Percentiles rank a stretch among this genome's conserved stretches.
phyloP scores from a whole-genome alignment of 768 basidiomycete genomes.

The Zangia roseola region DNA sequence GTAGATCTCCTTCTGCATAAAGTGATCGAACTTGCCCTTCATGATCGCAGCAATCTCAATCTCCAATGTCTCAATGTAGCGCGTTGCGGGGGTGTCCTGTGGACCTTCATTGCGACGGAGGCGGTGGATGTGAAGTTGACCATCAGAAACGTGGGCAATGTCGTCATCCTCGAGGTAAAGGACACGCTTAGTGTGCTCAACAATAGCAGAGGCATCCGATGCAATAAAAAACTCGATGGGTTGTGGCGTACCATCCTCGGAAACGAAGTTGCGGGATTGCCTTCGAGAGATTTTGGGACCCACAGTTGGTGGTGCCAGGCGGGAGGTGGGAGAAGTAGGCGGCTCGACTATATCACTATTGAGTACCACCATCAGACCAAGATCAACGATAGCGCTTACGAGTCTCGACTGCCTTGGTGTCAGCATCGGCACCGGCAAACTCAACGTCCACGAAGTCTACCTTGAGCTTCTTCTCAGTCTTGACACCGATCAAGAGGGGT shows the following conservation, averaged over 20 bases:
- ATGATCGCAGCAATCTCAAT: constrained; percentile 99
- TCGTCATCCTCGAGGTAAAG: constrained; percentile 99
- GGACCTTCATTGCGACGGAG: constrained; percentile 83
- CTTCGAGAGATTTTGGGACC: constrained; percentile 83
- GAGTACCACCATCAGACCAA: neutral
- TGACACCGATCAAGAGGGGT: constrained; percentile 94
- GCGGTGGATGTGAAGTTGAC: constrained; percentile 98
- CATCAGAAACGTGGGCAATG: constrained; percentile 95
- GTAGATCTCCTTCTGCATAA: constrained; percentile 99
- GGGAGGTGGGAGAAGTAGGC: constrained; percentile 52
- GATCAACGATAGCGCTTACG: constrained; percentile 33
- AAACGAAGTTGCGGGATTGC: constrained; percentile 97
- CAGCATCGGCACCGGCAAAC: constrained; percentile 72
- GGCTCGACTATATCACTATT: constrained; percentile 36
- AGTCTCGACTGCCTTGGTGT: constrained; percentile 41
- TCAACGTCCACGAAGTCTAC: constrained; percentile 99
- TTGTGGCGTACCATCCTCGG: constrained; percentile 96
- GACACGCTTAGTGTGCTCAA: constrained; percentile 99
- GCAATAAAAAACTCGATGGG: constrained; percentile 99
- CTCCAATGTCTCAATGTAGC: constrained; percentile 97
- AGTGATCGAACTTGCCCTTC: constrained; percentile 99
- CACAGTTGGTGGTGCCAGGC: constrained; percentile 63
- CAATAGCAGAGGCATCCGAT: constrained; percentile 92
- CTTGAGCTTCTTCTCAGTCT: constrained; percentile 99
- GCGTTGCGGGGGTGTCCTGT: constrained; percentile 59